These are phyloP conservation scores for Saccharomyces jurei DNA, from an alignment of 805 yeast genomes.

Conservation along the genomic window DNA sequence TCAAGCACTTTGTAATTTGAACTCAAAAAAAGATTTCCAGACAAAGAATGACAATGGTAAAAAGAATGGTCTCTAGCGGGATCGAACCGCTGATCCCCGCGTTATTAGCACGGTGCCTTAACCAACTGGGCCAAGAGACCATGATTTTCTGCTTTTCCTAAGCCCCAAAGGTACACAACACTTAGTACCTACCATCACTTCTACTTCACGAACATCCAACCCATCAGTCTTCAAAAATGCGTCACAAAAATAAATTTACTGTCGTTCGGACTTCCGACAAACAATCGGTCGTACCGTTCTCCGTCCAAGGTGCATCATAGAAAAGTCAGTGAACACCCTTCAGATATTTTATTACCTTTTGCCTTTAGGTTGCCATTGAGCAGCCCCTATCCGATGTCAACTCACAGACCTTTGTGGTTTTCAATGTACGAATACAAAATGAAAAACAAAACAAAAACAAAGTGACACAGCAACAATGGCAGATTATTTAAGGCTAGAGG, in stretches of 20 bases:
- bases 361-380: background rate
- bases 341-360: background rate
- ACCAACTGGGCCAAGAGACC: conserved; percentile 34
- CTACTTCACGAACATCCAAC: too few relatives aligned
- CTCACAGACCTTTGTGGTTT: background rate
- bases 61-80: conserved; percentile 30
- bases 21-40: background rate
- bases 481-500: background rate
- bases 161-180: too few relatives aligned
- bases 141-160: background rate
- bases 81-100: conserved; percentile 34
- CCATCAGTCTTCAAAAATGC: too few relatives aligned
- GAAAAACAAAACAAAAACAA: background rate
- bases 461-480: background rate
- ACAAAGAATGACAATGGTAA: background rate
- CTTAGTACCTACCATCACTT: too few relatives aligned
- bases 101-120: conserved; percentile 33
- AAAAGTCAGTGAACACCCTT: background rate
- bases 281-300: background rate
- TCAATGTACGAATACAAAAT: background rate
- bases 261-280: background rate
- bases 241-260: background rate
- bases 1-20: background rate
- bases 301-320: background rate
- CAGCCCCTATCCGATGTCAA: background rate